These are phyloP conservation scores for Candida bentonensis DNA, from an alignment of 805 yeast genomes.

Conservation along the genomic window DNA sequence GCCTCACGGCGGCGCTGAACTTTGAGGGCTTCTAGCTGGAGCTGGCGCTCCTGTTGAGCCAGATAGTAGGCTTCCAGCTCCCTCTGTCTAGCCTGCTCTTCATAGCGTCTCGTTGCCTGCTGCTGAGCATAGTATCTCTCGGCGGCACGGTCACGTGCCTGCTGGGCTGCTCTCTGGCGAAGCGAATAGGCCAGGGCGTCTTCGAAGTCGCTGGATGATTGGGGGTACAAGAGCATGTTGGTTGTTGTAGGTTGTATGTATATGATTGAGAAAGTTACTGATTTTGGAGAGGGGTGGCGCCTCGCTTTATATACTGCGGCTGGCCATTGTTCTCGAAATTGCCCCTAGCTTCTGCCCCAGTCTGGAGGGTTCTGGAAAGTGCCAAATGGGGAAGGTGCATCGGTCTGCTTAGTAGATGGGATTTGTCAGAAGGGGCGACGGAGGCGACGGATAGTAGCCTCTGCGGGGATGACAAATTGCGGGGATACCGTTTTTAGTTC, in stretches of 20 bases:
- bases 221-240: background rate
- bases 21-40: background rate
- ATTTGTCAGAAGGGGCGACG: background rate
- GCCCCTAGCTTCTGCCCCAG: background rate
- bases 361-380: background rate
- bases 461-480: too few species aligned
- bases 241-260: conserved; percentile 1
- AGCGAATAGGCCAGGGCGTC: background rate
- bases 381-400: background rate
- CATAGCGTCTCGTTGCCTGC: background rate
- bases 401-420: background rate
- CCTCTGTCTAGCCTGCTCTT: background rate
- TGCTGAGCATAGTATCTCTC: background rate
- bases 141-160: background rate
- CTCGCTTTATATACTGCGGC: background rate
- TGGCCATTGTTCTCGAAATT: background rate
- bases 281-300: background rate
- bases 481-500: too few species aligned
- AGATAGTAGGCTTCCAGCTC: background rate
- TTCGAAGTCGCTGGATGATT: background rate
- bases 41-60: background rate
- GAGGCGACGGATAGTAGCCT: too few species aligned
- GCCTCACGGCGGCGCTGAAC: background rate
- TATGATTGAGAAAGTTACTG: background rate
- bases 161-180: background rate